Percentiles rank a stretch among this genome's conserved stretches.
Conservation (phyloP, 805 yeast species). For the Kodamaea neixiangensis region DNA sequence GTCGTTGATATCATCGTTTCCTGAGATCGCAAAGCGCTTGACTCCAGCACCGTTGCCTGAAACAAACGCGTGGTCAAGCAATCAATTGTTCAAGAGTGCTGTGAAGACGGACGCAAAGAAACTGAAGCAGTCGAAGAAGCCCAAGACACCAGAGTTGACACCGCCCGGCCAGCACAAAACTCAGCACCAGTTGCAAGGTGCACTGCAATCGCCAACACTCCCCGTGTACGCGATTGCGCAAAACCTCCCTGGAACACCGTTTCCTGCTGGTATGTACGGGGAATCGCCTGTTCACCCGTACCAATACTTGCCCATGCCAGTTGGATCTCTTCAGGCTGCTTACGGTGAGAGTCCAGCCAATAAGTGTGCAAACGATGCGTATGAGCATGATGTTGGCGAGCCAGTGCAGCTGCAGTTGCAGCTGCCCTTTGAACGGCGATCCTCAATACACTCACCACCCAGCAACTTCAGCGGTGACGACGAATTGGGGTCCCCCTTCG, state of each 20-base stretch:
- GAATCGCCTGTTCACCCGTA: not conserved
- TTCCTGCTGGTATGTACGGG: not conserved
- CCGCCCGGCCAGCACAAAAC: no score
- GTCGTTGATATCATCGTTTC: not conserved
- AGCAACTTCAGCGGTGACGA: not conserved
- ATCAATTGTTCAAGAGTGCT: slow-evolving; percentile 1
- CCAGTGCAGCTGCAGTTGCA: no score
- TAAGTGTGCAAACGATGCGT: not conserved
- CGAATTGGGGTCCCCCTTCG: not conserved
- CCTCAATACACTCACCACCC: not conserved
- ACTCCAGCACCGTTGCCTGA: slow-evolving; percentile 13
- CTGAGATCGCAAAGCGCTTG: not conserved
- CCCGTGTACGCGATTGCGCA: not conserved
- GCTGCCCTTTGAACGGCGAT: not conserved
- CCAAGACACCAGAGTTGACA: not conserved
- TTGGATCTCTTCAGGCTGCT: not conserved
- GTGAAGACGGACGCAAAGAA: not conserved
- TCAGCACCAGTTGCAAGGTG: not conserved
- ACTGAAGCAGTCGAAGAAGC: not conserved
- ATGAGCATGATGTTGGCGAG: no score
- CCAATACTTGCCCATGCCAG: slow-evolving; percentile 3
- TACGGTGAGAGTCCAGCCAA: not conserved
- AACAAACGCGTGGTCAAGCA: slow-evolving; percentile 13
- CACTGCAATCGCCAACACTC: not conserved
- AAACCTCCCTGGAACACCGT: slow-evolving; percentile 4